These are phyloP conservation scores for Chytridium lagenaria DNA, from an alignment of 371 early-diverging fungal genomes.

Conservation along the genomic window DNA sequence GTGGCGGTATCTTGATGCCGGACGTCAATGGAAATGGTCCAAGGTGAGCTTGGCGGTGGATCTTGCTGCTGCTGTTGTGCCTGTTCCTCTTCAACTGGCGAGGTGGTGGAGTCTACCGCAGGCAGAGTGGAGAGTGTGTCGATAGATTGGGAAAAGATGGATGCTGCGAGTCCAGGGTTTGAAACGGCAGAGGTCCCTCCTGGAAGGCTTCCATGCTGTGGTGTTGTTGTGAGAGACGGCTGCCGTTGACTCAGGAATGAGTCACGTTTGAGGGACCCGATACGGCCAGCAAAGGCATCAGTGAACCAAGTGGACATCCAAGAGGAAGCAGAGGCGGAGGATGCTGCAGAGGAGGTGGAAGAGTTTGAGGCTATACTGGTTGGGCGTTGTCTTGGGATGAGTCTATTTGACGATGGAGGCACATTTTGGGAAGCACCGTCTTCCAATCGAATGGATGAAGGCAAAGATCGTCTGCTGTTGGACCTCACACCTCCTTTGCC, in stretches of 20 bases:
- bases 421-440: too few relatives aligned
- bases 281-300: background rate
- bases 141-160: background rate
- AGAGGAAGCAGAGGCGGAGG: background rate
- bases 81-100: background rate
- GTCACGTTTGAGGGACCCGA: conserved; percentile 4
- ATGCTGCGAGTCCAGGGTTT: background rate
- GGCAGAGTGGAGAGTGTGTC: background rate
- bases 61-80: background rate
- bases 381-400: background rate
- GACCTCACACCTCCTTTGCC: too few relatives aligned
- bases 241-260: background rate
- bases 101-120: background rate
- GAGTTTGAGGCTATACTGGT: background rate
- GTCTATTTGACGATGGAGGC: background rate
- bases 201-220: background rate
- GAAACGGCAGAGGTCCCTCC: too few relatives aligned
- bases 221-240: background rate
- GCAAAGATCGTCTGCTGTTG: too few relatives aligned
- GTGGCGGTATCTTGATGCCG: background rate
- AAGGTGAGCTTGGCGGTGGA: background rate
- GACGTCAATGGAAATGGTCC: background rate
- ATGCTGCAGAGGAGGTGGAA: background rate
- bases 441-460: too few relatives aligned
- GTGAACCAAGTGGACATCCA: background rate